These are phyloP conservation scores for Typha latifolia DNA, from an alignment of 176 grass and related monocot genomes.

Conservation along the genomic window DNA sequence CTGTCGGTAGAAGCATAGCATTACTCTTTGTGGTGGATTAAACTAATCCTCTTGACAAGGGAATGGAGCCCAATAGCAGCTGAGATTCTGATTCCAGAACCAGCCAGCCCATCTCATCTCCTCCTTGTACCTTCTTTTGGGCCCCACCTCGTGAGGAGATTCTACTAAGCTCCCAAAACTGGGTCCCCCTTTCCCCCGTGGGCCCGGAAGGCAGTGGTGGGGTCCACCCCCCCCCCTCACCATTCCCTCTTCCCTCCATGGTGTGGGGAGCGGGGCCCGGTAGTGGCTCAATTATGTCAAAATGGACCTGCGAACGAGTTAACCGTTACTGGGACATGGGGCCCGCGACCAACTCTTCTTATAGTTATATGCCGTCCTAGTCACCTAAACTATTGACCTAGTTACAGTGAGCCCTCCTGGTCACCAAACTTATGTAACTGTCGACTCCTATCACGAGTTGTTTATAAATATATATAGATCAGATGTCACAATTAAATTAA, in stretches of 20 bases:
- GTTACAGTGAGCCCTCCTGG: too few species aligned
- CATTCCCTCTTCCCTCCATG: too few species aligned
- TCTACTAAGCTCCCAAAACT: neutral
- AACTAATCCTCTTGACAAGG: neutral
- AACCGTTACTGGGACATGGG: neutral
- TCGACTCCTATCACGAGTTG: too few species aligned
- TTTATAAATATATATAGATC: too few species aligned
- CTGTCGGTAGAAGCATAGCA: too few species aligned
- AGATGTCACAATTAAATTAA: too few species aligned
- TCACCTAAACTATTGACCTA: too few species aligned
- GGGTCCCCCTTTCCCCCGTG: neutral
- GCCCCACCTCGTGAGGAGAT: neutral
- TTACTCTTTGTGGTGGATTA: too few species aligned
- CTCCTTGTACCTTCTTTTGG: neutral
- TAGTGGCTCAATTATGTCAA: neutral
- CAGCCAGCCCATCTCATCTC: neutral
- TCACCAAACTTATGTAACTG: too few species aligned
- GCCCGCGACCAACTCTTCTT: neutral
- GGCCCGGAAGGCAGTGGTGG: neutral
- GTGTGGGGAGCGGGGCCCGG: neutral
- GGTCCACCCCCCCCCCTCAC: too few species aligned
- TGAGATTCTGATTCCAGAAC: slow-evolving; percentile 18
- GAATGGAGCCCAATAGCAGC: neutral
- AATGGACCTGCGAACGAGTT: neutral
- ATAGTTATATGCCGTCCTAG: too few species aligned